Conservation (phyloP, 1,284 basidiomycete genomes). For the Salmacisia buchloeana region DNA sequence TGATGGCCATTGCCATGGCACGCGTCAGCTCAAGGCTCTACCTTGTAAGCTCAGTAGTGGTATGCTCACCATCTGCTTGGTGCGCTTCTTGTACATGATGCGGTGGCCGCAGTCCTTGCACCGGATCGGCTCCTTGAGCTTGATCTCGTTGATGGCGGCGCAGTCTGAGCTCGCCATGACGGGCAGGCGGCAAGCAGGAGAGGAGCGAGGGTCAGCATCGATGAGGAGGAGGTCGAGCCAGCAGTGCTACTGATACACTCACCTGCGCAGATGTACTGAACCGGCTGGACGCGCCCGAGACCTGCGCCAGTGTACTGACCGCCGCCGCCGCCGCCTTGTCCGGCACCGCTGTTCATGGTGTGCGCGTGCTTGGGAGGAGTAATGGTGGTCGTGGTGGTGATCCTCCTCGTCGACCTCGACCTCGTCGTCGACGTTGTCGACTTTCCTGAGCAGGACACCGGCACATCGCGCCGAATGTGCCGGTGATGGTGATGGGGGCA, state of each 20-base stretch:
- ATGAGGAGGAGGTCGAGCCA: slow-evolving; percentile 16
- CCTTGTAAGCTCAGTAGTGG: too few relatives aligned
- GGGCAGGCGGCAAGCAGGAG: slow-evolving; percentile 8
- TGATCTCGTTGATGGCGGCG: slow-evolving; percentile 86
- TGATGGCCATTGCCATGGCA: too few relatives aligned
- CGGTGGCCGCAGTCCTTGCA: slow-evolving; percentile 96
- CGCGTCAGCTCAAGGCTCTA: too few relatives aligned
- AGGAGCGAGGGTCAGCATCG: slow-evolving; percentile 5
- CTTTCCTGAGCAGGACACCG: too few relatives aligned
- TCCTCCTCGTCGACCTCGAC: too few relatives aligned
- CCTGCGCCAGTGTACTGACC: slow-evolving; percentile 18
- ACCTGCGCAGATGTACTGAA: slow-evolving; percentile 85
- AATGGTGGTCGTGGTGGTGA: too few relatives aligned
- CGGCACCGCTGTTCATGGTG: slow-evolving; percentile 27
- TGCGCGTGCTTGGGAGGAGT: too few relatives aligned
- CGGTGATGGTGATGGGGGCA: too few relatives aligned
- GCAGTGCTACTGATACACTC: too few relatives aligned
- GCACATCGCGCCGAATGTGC: too few relatives aligned
- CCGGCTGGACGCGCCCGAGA: slow-evolving; percentile 26
- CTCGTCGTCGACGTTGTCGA: too few relatives aligned
- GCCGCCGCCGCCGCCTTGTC: slow-evolving; percentile 20
- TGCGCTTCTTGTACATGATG: slow-evolving; percentile 98
- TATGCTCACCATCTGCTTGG: slow-evolving; percentile 74
- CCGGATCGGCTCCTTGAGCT: slow-evolving; percentile 86
- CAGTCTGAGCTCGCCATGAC: slow-evolving; percentile 63